These are phyloP conservation scores for Thelonectria olida DNA, from an alignment of 2,329 filamentous ascomycete genomes.

Conservation along the genomic window DNA sequence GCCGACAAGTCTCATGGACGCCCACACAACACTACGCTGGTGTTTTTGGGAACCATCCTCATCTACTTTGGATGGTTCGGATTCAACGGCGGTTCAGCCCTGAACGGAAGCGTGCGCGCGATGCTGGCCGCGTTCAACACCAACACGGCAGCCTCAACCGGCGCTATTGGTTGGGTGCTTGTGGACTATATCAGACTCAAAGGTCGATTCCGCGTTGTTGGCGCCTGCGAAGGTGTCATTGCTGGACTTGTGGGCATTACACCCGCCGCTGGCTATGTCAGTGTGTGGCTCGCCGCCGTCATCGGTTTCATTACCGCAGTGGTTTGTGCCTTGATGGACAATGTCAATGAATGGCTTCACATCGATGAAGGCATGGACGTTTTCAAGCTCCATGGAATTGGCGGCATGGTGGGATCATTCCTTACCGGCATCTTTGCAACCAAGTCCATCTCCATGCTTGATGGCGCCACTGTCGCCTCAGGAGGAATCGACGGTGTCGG, in stretches of 20 bases:
- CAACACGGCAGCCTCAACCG: slow-evolving; percentile 63
- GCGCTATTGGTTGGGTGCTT: slow-evolving; percentile 61
- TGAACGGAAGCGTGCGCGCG: slow-evolving; percentile 59
- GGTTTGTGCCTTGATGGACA: slow-evolving; percentile 55
- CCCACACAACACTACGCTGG: slow-evolving; percentile 70
- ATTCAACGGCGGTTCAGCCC: slow-evolving; percentile 60
- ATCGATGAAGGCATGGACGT: slow-evolving; percentile 69
- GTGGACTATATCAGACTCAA: slow-evolving; percentile 58
- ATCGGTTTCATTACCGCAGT: slow-evolving; percentile 61
- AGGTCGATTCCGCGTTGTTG: slow-evolving; percentile 45
- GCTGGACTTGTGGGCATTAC: slow-evolving; percentile 66
- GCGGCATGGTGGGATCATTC: slow-evolving; percentile 65
- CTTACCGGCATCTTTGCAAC: slow-evolving; percentile 67
- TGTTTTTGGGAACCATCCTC: slow-evolving; percentile 69
- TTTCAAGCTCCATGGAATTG: slow-evolving; percentile 67
- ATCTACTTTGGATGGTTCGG: slow-evolving; percentile 71
- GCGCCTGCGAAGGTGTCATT: slow-evolving; percentile 56
- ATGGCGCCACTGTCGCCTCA: slow-evolving; percentile 51
- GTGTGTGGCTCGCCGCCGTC: slow-evolving; percentile 59
- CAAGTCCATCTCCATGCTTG: slow-evolving; percentile 57
- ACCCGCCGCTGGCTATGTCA: slow-evolving; percentile 63
- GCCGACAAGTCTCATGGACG: slow-evolving; percentile 54
- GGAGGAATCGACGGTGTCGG: slow-evolving; percentile 24
- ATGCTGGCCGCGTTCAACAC: slow-evolving; percentile 67
- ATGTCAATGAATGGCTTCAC: slow-evolving; percentile 58